Conservation (phyloP, 2,329 filamentous ascomycete genomes). For the Dactylonectria estremocensis region DNA sequence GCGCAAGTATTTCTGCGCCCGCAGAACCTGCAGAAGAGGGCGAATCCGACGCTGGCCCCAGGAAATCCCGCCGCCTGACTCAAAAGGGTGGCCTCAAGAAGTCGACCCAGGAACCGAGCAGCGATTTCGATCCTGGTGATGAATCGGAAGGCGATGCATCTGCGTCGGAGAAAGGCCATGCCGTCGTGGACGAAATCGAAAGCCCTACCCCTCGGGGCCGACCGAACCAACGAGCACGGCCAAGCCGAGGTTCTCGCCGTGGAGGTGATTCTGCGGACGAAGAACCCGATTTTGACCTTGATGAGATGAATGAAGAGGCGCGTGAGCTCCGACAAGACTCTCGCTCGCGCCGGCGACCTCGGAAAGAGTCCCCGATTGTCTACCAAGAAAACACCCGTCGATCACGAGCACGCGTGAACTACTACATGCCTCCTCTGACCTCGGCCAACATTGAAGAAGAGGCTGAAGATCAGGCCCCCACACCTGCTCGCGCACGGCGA, state of each 20-base stretch:
- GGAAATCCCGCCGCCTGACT: constrained; percentile 62
- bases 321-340: constrained; percentile 73
- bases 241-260: constrained; percentile 64
- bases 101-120: constrained; percentile 68
- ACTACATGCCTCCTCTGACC: constrained; percentile 83
- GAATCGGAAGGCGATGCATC: constrained; percentile 70
- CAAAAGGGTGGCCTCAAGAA: constrained; percentile 61
- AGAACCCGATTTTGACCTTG: constrained; percentile 71
- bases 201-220: constrained; percentile 68
- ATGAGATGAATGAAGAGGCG: constrained; percentile 77
- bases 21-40: constrained; percentile 51
- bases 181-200: constrained; percentile 61
- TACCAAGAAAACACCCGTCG: constrained; percentile 71
- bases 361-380: constrained; percentile 69
- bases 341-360: constrained; percentile 65
- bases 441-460: constrained; percentile 79
- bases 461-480: constrained; percentile 76
- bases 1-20: constrained; percentile 50
- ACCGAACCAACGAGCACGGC: constrained; percentile 58
- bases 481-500: constrained; percentile 78
- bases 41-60: constrained; percentile 51
- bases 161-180: constrained; percentile 55
- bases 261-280: constrained; percentile 69
- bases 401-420: constrained; percentile 79
- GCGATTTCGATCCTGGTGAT: constrained; percentile 73